Evolutionary conservation across 345 rosid species (phyloP).

Genomic region (Eucalyptus paniculata): DNA sequence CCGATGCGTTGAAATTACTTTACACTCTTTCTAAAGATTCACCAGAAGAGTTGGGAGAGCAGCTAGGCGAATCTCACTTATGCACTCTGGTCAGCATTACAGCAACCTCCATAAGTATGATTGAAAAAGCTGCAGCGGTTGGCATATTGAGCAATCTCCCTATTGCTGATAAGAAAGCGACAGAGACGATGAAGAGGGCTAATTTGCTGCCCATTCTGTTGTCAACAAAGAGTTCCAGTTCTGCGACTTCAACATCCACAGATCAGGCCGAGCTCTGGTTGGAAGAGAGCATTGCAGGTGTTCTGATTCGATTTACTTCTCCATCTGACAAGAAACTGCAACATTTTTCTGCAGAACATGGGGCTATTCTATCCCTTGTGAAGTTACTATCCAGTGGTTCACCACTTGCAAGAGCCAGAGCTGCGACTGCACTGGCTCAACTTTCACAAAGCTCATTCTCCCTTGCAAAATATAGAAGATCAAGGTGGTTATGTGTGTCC

Average conservation of each 20-base stretch:
- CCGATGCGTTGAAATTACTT: slow-evolving; percentile 37
- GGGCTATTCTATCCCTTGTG: slow-evolving; percentile 42
- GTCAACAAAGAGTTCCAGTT: slow-evolving; percentile 9
- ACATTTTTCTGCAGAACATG: slow-evolving; percentile 34
- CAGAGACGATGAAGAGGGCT: slow-evolving; percentile 23
- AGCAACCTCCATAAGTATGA: slow-evolving; percentile 14
- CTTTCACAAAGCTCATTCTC: slow-evolving; percentile 44
- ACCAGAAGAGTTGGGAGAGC: slow-evolving; percentile 34
- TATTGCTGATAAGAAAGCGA: slow-evolving; percentile 25
- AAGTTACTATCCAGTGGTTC: slow-evolving; percentile 34
- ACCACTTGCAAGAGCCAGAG: slow-evolving; percentile 23
- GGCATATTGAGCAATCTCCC: slow-evolving; percentile 57
- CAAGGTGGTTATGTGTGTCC: slow-evolving; percentile 30
- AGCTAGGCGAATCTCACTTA: slow-evolving; percentile 32
- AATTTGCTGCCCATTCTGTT: slow-evolving; percentile 34
- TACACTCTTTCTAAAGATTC: slow-evolving; percentile 36
- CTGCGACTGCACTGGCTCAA: slow-evolving; percentile 54
- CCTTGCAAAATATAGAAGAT: slow-evolving; percentile 23
- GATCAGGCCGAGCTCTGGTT: background rate
- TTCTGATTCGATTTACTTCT: slow-evolving; percentile 38
- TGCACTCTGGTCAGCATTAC: slow-evolving; percentile 17
- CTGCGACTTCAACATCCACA: background rate
- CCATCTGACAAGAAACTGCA: slow-evolving; percentile 56
- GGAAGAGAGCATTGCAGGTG: slow-evolving; percentile 30
- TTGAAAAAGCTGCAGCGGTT: slow-evolving; percentile 40